These are phyloP conservation scores for Hypholoma fasciculare DNA, from an alignment of 768 basidiomycete species.

Conservation along the genomic window DNA sequence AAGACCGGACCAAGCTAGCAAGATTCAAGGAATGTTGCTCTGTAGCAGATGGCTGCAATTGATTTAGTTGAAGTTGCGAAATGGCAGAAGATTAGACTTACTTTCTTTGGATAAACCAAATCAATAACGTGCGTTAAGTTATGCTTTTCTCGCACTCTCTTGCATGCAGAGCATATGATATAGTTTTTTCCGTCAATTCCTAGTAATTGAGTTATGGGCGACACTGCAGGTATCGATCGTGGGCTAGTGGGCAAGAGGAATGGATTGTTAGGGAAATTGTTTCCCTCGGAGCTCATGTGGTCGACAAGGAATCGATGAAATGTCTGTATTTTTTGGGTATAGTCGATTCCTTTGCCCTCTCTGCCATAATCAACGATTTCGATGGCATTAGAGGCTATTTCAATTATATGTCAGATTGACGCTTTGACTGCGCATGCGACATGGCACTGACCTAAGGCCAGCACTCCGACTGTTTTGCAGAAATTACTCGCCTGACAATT, in stretches of 20 bases:
- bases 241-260: slow-evolving; percentile 30
- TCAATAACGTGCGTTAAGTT: slow-evolving; percentile 84
- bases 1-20: slow-evolving; percentile 64
- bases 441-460: slow-evolving; percentile 68
- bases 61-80: neutral
- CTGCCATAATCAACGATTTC: slow-evolving; percentile 89
- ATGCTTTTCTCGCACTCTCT: slow-evolving; percentile 69
- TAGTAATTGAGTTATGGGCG: slow-evolving; percentile 84
- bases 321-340: slow-evolving; percentile 87
- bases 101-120: slow-evolving; percentile 84
- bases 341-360: slow-evolving; percentile 71
- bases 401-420: neutral
- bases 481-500: slow-evolving; percentile 99
- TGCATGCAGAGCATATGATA: slow-evolving; percentile 76
- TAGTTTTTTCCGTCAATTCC: slow-evolving; percentile 79
- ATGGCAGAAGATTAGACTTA: slow-evolving; percentile 26
- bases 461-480: slow-evolving; percentile 87
- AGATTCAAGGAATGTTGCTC: slow-evolving; percentile 47
- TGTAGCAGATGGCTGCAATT: slow-evolving; percentile 1
- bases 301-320: slow-evolving; percentile 96
- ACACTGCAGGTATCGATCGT: slow-evolving; percentile 38
- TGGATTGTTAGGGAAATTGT: slow-evolving; percentile 61
- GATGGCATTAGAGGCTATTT: slow-evolving; percentile 68
- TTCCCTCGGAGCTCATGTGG: slow-evolving; percentile 75
- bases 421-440: neutral